Evolutionary conservation across 1,284 basidiomycete species (phyloP).

Genomic region (Malassezia nana): DNA sequence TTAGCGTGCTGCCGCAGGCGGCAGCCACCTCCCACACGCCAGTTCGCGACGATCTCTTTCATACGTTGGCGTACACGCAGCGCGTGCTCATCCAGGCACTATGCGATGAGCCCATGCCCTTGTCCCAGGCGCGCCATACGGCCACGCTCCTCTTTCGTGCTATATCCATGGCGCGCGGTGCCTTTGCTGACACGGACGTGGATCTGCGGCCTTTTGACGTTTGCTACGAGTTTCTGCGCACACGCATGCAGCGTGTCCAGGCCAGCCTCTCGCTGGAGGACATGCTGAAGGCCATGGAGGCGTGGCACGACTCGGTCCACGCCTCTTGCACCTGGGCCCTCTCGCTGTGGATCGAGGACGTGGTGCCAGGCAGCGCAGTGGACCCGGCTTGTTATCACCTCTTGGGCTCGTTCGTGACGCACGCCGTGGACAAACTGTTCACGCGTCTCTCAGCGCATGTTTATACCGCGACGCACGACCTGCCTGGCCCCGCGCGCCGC

Average conservation of each 20-base stretch:
- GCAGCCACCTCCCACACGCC: background rate
- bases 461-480: background rate
- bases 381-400: background rate
- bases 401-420: conserved; percentile 1
- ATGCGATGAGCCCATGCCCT: background rate
- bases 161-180: background rate
- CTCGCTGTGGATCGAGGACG: conserved; percentile 6
- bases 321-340: background rate
- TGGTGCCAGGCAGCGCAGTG: background rate
- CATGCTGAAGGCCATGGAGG: background rate
- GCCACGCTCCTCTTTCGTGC: background rate
- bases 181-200: background rate
- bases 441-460: background rate
- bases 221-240: conserved; percentile 2
- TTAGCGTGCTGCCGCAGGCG: background rate
- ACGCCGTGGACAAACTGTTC: background rate
- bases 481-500: background rate
- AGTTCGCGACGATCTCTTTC: background rate
- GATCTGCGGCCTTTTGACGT: background rate
- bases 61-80: background rate
- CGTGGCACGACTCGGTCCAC: conserved; percentile 2
- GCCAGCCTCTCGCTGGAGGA: background rate
- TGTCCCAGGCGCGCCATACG: conserved; percentile 2
- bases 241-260: conserved; percentile 1
- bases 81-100: background rate